A percentile compares a stretch with the other conserved stretches of the same genome.
These are phyloP conservation scores for Boletus semigastroideus DNA, from an alignment of 1,284 basidiomycete species.

Conservation along the genomic window DNA sequence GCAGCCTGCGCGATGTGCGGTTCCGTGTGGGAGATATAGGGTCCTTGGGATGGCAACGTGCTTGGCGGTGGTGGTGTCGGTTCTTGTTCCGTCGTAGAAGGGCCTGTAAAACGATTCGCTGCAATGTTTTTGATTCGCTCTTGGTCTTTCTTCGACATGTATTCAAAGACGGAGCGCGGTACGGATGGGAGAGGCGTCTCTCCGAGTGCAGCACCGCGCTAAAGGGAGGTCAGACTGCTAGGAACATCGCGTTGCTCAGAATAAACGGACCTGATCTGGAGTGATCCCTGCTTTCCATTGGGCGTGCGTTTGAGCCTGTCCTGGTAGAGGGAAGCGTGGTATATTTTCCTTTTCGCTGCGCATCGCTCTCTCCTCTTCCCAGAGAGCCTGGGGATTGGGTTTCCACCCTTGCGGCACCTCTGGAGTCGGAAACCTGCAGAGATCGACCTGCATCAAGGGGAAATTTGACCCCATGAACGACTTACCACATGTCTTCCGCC, in stretches of 20 bases:
- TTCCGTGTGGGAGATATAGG: slow-evolving; percentile 65
- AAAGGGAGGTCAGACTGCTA: slow-evolving; percentile 4
- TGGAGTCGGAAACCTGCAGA: slow-evolving; percentile 74
- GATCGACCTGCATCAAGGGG: slow-evolving; percentile 10
- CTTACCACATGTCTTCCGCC: slow-evolving; percentile 72
- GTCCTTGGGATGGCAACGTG: slow-evolving; percentile 28
- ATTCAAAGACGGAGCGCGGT: slow-evolving; percentile 87
- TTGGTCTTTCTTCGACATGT: slow-evolving; percentile 86
- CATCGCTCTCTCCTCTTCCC: slow-evolving; percentile 56
- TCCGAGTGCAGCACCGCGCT: slow-evolving; percentile 84
- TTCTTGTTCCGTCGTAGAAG: slow-evolving; percentile 23
- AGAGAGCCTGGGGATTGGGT: slow-evolving; percentile 79
- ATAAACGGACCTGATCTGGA: slow-evolving; percentile 64
- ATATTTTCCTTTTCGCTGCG: slow-evolving; percentile 45
- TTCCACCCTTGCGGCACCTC: slow-evolving; percentile 83
- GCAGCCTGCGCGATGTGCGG: slow-evolving; percentile 85
- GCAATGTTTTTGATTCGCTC: slow-evolving; percentile 78
- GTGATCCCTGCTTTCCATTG: slow-evolving; percentile 58
- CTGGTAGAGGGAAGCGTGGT: slow-evolving; percentile 22
- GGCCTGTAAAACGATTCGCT: slow-evolving; percentile 29
- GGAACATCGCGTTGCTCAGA: background rate
- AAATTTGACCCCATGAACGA: slow-evolving; percentile 10
- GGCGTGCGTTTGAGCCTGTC: slow-evolving; percentile 38
- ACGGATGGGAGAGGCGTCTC: slow-evolving; percentile 72
- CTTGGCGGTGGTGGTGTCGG: slow-evolving; percentile 19